These are phyloP conservation scores for Lathyrus sativus DNA, from an alignment of 306 rosid species.

Conservation along the genomic window DNA sequence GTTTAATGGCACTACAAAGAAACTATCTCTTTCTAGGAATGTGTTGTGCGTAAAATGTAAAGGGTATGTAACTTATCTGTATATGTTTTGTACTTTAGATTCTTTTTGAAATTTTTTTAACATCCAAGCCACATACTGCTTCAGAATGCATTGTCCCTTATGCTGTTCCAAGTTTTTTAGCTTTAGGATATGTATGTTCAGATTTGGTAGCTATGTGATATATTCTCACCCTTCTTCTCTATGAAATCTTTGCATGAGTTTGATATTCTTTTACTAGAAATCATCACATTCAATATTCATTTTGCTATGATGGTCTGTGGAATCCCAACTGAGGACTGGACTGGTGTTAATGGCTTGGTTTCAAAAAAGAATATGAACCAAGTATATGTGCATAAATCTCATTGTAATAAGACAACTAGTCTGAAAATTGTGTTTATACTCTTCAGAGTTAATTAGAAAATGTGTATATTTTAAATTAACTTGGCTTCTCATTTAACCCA, in stretches of 20 bases:
- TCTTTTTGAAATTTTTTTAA: background rate
- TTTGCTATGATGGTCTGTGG: background rate
- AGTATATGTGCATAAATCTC: background rate
- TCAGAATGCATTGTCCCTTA: background rate
- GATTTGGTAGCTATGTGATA: conserved; percentile 1
- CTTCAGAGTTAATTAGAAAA: background rate
- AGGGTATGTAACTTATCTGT: conserved; percentile 55
- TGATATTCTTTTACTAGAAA: conserved; percentile 1
- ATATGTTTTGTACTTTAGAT: background rate
- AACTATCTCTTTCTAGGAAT: conserved; percentile 68
- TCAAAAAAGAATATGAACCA: background rate
- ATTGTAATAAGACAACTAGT: background rate
- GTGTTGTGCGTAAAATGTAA: conserved; percentile 62
- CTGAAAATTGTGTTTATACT: background rate
- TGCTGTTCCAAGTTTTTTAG: background rate
- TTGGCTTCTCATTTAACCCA: background rate
- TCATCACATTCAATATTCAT: conserved; percentile 6
- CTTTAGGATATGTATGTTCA: conserved; percentile 15
- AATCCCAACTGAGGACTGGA: background rate
- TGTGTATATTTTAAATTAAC: background rate
- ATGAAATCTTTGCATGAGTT: background rate
- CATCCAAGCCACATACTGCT: background rate
- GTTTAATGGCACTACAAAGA: conserved; percentile 71
- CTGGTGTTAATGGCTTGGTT: conserved; percentile 13
- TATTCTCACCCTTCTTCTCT: background rate